Percentiles rank a stretch among this genome's conserved stretches.
These are phyloP conservation scores for Trametes villosa DNA, from an alignment of 768 basidiomycete species.

Conservation along the genomic window DNA sequence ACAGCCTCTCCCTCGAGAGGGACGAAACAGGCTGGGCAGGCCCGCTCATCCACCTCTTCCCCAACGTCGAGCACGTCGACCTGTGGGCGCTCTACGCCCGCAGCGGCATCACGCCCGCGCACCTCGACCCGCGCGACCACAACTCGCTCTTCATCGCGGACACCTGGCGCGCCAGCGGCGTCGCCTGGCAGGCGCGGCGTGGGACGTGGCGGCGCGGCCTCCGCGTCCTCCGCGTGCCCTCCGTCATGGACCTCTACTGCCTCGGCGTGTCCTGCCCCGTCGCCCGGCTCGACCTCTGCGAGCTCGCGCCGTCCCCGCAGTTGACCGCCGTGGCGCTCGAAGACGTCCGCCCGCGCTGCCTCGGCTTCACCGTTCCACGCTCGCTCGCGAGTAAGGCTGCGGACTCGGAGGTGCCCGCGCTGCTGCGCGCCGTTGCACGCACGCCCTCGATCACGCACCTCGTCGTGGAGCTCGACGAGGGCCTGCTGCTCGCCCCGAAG, in stretches of 20 bases:
- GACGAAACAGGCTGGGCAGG: background rate
- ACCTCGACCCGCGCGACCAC: background rate
- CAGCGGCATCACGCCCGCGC: background rate
- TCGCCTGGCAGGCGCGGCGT: background rate
- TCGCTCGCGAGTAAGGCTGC: background rate
- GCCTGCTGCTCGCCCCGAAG: background rate
- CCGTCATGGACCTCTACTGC: background rate
- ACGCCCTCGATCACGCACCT: background rate
- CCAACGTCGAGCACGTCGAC: background rate
- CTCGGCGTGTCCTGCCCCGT: background rate
- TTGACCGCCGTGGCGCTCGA: background rate
- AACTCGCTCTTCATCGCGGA: background rate
- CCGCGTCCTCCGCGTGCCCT: background rate
- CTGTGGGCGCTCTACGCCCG: background rate
- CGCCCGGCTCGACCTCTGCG: background rate
- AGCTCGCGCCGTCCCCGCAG: background rate
- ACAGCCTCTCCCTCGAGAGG: background rate
- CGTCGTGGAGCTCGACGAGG: background rate
- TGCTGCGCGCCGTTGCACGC: background rate
- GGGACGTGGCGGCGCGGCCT: background rate
- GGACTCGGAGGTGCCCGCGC: background rate
- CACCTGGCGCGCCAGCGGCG: background rate
- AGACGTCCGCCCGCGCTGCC: background rate
- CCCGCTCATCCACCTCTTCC: conserved; percentile 1
- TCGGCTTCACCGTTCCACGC: background rate